Evolutionary conservation across 2,329 filamentous ascomycete species (phyloP).

Genomic region (Polytolypa hystricis): DNA sequence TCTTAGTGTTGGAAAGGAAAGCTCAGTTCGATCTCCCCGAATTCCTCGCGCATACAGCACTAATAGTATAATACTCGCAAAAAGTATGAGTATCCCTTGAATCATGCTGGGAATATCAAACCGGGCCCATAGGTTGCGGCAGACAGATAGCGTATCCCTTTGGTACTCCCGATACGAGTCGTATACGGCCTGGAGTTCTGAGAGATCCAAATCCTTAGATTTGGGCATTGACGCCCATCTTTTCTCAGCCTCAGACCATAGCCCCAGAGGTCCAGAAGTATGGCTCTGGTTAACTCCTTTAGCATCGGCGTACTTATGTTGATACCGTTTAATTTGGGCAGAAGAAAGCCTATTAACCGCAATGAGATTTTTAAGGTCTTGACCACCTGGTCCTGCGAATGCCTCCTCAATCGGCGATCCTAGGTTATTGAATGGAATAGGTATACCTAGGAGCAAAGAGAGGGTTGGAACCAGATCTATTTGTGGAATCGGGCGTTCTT

Average conservation of each 20-base stretch:
- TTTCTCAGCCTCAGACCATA: constrained; percentile 52
- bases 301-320: constrained; percentile 66
- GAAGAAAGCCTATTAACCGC: constrained; percentile 65
- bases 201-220: constrained; percentile 20
- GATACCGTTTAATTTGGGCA: constrained; percentile 82
- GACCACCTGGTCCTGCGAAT: constrained; percentile 56
- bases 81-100: constrained; percentile 62
- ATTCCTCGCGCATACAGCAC: constrained; percentile 59
- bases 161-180: constrained; percentile 63
- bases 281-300: constrained; percentile 55
- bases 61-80: constrained; percentile 56
- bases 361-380: constrained; percentile 64
- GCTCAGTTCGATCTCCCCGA: constrained; percentile 40
- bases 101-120: constrained; percentile 85
- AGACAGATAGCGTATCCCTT: constrained; percentile 63
- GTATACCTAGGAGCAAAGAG: constrained; percentile 74
- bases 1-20: constrained; percentile 43
- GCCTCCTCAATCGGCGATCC: constrained; percentile 89
- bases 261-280: constrained; percentile 43
- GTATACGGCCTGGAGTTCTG: constrained; percentile 35
- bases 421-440: constrained; percentile 92
- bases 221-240: constrained; percentile 39
- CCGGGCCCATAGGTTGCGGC: constrained; percentile 77
- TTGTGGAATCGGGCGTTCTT: constrained; percentile 61
- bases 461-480: constrained; percentile 94